Evolutionary conservation across 2,329 filamentous ascomycete species (phyloP).

Genomic region (Calonectria crousiana): DNA sequence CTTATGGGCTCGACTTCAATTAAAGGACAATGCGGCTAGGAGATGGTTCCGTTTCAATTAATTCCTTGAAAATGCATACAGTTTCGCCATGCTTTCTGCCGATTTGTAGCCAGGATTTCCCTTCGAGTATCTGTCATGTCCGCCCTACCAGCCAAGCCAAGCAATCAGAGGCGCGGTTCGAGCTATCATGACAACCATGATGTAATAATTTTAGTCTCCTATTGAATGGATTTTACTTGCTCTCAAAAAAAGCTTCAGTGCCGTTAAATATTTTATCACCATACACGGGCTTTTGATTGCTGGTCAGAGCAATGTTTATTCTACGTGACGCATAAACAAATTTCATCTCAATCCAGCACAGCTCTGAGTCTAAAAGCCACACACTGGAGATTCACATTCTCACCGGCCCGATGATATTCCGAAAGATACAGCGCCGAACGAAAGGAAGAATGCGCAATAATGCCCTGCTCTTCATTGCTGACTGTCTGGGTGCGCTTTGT

Average conservation of each 20-base stretch:
- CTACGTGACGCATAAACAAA: background rate
- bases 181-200: background rate
- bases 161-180: background rate
- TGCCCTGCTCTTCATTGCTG: background rate
- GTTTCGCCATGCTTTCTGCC: background rate
- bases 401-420: background rate
- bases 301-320: background rate
- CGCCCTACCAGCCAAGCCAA: background rate
- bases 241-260: background rate
- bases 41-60: background rate
- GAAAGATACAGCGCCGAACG: background rate
- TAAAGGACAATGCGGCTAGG: background rate
- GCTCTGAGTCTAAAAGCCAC: background rate
- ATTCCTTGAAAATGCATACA: background rate
- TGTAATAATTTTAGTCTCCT: background rate
- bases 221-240: background rate
- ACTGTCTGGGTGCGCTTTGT: background rate
- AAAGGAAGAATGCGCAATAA: background rate
- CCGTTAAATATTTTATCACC: too few species aligned
- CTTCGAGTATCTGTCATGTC: background rate
- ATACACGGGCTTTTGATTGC: background rate
- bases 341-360: background rate
- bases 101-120: background rate
- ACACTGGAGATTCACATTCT: background rate
- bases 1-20: background rate